phyloP scores from a whole-genome alignment of 140 eudicot species.

The Anethum foeniculum region DNA sequence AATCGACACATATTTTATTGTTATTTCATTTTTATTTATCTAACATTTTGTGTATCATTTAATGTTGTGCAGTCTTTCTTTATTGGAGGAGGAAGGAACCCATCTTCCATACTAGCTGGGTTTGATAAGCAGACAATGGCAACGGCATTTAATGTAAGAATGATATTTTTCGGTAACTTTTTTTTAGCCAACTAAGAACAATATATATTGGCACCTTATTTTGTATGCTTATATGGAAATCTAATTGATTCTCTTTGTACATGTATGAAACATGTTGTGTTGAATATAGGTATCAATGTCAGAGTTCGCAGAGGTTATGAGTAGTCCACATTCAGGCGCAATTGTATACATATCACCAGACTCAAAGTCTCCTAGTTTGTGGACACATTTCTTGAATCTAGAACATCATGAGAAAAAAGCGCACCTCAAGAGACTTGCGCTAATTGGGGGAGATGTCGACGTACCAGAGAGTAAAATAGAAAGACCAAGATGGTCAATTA shows the following conservation, averaged over 20 bases:
- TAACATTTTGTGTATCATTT: neutral
- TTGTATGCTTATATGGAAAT: neutral
- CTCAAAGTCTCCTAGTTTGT: conserved; percentile 32
- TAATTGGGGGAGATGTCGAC: neutral
- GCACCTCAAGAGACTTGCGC: conserved; percentile 36
- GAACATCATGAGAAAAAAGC: conserved; percentile 26
- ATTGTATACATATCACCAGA: conserved; percentile 45
- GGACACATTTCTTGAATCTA: conserved; percentile 42
- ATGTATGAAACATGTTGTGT: neutral
- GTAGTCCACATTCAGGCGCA: conserved; percentile 47
- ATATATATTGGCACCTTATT: neutral
- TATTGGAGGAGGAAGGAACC: conserved; percentile 70
- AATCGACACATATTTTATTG: neutral
- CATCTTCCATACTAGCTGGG: conserved; percentile 66
- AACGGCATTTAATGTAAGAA: conserved; percentile 67
- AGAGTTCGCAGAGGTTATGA: conserved; percentile 33
- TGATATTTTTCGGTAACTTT: too few relatives aligned
- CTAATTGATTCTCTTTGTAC: neutral
- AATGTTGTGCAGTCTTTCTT: conserved; percentile 58
- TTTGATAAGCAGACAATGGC: conserved; percentile 52
- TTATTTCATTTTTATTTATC: neutral
- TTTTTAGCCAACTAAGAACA: neutral
- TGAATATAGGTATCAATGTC: conserved; percentile 44
- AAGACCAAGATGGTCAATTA: conserved; percentile 33
- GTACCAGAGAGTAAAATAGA: conserved; percentile 4